Evolutionary conservation across 306 rosid genomes (phyloP), one percentile per base, ranked within the genome.

Genomic region (Vigna radiata): DNA sequence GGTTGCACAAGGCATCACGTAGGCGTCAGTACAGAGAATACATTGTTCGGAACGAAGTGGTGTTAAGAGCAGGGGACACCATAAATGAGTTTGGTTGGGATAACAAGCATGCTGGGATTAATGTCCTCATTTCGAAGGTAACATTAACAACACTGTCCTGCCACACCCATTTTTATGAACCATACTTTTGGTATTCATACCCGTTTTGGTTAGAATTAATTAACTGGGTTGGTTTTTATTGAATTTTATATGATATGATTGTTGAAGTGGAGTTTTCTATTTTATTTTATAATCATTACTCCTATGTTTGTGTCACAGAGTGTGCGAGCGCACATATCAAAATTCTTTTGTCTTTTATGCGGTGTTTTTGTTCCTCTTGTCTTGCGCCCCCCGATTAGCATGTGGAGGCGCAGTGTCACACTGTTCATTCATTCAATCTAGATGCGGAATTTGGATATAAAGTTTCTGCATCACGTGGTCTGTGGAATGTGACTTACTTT

Each of bases 81-180:
- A 95, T 95, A 75, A 92, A 92, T 82, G 97, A 95, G 88, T 95
- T 95, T 70, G 97, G 99, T 86, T 95, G 99, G 97, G 99, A 95
- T 86, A 95, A 95, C 91, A 95, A 95, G 89, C 99, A 95, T 86
- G 99, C 99, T 18, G 97, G 97, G 77, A 95, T 92, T 79, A 95
- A 95, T 83, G 85, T 95, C 52, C 97, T 95, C 74, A 73, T 95
- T 81, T 92, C 97, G 61, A 95, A 95, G 97, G 99, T 95, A 68
- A 9, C 56, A 2, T 60, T 9, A 44, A 44, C 15, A 16, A 8
- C 61, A 27, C 21, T 2, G 48, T 48, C 8, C 21, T 2, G 49
- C 69, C 8, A 29, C 27, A 2, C 43, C 11, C 66, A 0, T 2
- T 58, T 56, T 25, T 58, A 13, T 25, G 41, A 46, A 19, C 8